Evolutionary conservation across 2,329 filamentous ascomycete genomes (phyloP).

Genomic region (Plenodomus tracheiphilus): DNA sequence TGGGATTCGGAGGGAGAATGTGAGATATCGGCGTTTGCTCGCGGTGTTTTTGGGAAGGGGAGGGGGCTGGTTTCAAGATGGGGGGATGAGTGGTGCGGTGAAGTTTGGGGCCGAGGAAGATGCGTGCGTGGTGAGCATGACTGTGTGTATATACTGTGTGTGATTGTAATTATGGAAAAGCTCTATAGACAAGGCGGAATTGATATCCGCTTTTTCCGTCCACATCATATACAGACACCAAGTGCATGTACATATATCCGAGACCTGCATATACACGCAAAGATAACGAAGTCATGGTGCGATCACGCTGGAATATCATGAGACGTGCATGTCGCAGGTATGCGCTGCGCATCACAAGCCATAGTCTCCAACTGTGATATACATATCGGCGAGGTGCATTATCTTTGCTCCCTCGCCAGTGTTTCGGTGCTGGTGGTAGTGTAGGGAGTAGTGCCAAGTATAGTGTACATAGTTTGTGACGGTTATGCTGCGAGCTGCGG

Average conservation of each 20-base stretch:
- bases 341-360: neutral
- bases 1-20: too few species aligned
- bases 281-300: neutral
- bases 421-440: constrained; percentile 10
- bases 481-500: neutral
- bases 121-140: neutral
- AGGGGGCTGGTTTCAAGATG: too few species aligned
- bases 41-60: too few species aligned
- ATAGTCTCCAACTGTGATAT: too few species aligned
- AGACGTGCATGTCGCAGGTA: neutral
- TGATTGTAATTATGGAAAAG: too few species aligned
- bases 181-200: too few species aligned
- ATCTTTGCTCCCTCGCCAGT: constrained; percentile 1
- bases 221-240: too few species aligned
- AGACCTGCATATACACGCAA: neutral
- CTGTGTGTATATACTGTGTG: too few species aligned
- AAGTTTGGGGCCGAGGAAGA: neutral
- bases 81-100: neutral
- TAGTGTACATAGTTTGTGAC: neutral
- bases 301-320: neutral
- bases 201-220: too few species aligned
- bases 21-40: too few species aligned
- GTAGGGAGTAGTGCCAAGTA: neutral
- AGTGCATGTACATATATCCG: too few species aligned
- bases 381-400: constrained; percentile 14